Conservation (phyloP, 805 yeast species). For the Candida tallmaniae region DNA sequence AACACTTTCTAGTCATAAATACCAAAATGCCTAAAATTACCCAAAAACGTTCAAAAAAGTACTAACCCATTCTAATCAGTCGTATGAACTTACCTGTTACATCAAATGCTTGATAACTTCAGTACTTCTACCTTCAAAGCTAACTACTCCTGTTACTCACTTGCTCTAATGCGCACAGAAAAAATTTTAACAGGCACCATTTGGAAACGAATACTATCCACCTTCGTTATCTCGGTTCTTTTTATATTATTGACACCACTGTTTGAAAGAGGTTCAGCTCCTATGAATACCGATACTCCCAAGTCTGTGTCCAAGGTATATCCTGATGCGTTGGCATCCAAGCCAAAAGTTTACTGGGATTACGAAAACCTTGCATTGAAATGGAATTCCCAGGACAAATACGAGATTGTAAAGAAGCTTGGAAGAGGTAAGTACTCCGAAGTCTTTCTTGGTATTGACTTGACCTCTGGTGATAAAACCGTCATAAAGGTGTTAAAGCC, state of each 20-base stretch:
- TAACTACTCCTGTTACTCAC: too few species aligned
- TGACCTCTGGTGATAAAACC: conserved; percentile 55
- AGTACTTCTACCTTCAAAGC: too few species aligned
- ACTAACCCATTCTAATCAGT: too few species aligned
- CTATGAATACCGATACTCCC: conserved; percentile 10
- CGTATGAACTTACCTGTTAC: too few species aligned
- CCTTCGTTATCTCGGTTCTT: conserved; percentile 3
- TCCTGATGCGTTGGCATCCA: conserved; percentile 68
- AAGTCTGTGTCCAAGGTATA: conserved; percentile 71
- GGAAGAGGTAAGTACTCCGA: conserved; percentile 95
- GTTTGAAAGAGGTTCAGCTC: neutral
- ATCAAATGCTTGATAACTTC: too few species aligned
- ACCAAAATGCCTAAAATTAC: too few species aligned
- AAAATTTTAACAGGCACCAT: neutral
- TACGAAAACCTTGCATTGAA: conserved; percentile 63
- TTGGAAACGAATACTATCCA: neutral
- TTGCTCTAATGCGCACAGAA: too few species aligned
- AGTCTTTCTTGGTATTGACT: conserved; percentile 80
- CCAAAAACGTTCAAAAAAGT: too few species aligned
- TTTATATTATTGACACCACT: conserved; percentile 1
- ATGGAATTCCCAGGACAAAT: conserved; percentile 84
- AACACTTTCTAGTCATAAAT: too few species aligned
- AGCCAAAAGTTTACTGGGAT: conserved; percentile 86
- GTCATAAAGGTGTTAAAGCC: conserved; percentile 93
- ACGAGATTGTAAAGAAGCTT: conserved; percentile 77